A percentile compares a stretch with the other conserved stretches of the same genome.
Evolutionary conservation across 768 basidiomycete species (phyloP).

Genomic region (Rhodotorula graminis): DNA sequence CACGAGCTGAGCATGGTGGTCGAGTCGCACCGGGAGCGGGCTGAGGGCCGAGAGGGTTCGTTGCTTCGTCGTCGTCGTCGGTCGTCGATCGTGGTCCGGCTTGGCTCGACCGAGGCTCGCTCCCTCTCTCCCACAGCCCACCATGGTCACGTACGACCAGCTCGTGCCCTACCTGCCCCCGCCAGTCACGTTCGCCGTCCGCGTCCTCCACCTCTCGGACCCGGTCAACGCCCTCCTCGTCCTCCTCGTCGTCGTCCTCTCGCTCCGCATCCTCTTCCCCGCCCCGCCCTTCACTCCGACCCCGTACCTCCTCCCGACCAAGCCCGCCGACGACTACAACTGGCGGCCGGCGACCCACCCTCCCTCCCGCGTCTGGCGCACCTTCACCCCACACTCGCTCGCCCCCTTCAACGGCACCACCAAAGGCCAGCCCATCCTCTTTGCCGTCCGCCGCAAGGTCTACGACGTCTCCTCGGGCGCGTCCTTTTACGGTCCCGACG

Average conservation of each 20-base stretch:
- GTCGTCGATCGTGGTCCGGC: too few species aligned
- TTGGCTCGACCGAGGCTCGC: too few species aligned
- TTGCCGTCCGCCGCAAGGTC: conserved; percentile 79
- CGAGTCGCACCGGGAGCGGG: too few species aligned
- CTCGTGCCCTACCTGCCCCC: background rate
- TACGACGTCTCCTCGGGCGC: conserved; percentile 88
- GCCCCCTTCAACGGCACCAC: conserved; percentile 43
- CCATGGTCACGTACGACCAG: background rate
- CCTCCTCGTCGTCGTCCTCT: background rate
- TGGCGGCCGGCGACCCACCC: conserved; percentile 79
- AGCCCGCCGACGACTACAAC: conserved; percentile 59
- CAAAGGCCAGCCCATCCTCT: conserved; percentile 65
- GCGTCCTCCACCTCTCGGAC: background rate
- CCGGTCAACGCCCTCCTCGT: conserved; percentile 5
- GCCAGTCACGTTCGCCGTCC: background rate
- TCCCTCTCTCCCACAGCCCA: background rate
- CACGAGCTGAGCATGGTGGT: background rate
- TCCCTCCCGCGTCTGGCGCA: conserved; percentile 69
- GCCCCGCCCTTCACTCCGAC: conserved; percentile 6
- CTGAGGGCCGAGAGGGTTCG: too few species aligned
- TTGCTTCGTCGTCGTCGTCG: too few species aligned
- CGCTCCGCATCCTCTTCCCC: conserved; percentile 13
- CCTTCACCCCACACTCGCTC: conserved; percentile 68
- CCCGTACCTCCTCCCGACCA: conserved; percentile 6
- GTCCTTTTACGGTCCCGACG: conserved; percentile 96